Evolutionary conservation across 495 filamentous ascomycete species (phyloP).

Genomic region (Penicillium taxi): DNA sequence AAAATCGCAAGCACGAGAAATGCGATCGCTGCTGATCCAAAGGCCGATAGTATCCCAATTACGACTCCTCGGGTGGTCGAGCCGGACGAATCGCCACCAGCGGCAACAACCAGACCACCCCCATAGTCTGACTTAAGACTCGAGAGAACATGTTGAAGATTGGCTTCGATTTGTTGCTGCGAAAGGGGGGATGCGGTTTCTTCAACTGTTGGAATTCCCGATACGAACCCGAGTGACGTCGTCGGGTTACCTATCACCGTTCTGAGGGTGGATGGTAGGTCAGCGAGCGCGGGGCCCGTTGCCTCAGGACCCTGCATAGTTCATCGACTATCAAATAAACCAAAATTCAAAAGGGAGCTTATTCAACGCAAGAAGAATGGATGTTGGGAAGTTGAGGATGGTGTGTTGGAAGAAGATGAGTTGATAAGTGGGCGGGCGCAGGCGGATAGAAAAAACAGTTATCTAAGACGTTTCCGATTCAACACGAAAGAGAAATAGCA

Average conservation of each 20-base stretch:
- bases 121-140: conserved; percentile 22
- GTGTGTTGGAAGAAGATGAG: conserved; percentile 3
- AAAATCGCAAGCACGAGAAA: conserved; percentile 73
- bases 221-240: conserved; percentile 23
- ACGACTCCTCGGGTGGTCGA: conserved; percentile 74
- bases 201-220: conserved; percentile 4
- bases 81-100: conserved; percentile 35
- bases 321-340: conserved; percentile 26
- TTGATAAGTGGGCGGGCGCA: conserved; percentile 6
- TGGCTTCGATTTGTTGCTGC: conserved; percentile 20
- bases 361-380: not conserved
- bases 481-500: conserved; percentile 1
- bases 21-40: conserved; percentile 83
- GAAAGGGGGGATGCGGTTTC: conserved; percentile 15
- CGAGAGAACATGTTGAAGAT: conserved; percentile 25
- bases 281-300: conserved; percentile 34
- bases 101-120: conserved; percentile 18
- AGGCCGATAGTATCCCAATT: conserved; percentile 93
- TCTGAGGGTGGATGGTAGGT: conserved; percentile 30
- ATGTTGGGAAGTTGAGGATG: conserved; percentile 6
- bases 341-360: conserved; percentile 1
- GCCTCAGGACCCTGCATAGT: conserved; percentile 41
- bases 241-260: conserved; percentile 28
- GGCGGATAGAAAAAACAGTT: conserved; percentile 11
- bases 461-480: conserved; percentile 30